A percentile compares a stretch with the other conserved stretches of the same genome.
Evolutionary conservation across 2,329 filamentous ascomycete species (phyloP).

Genomic region (Alternaria infectoria): DNA sequence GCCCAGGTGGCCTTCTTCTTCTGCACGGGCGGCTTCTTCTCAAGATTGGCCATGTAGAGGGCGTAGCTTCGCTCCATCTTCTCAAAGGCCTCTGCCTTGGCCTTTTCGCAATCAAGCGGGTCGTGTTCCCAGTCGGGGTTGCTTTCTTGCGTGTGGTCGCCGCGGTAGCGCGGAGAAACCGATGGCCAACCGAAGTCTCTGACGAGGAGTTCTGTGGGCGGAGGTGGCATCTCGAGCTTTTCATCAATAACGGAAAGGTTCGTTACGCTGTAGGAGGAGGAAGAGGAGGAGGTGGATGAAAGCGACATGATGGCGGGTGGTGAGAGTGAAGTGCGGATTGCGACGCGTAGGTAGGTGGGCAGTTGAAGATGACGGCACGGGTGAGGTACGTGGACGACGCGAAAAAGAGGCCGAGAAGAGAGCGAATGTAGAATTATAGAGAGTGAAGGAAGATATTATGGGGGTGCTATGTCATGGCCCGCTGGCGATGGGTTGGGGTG

Average conservation of each 20-base stretch:
- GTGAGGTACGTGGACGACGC: not conserved
- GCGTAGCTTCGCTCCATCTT: slow-evolving; percentile 33
- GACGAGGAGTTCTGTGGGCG: slow-evolving; percentile 15
- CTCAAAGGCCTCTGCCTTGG: slow-evolving; percentile 27
- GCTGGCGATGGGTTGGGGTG: slow-evolving; percentile 1
- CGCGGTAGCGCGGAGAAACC: slow-evolving; percentile 29
- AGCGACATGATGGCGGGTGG: slow-evolving; percentile 13
- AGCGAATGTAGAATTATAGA: not conserved
- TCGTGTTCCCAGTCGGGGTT: slow-evolving; percentile 35
- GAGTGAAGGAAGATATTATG: not conserved
- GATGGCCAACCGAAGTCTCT: slow-evolving; percentile 33
- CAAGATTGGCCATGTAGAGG: slow-evolving; percentile 31
- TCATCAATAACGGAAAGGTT: slow-evolving; percentile 20
- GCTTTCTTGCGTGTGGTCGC: slow-evolving; percentile 35
- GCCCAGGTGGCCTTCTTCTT: slow-evolving; percentile 30
- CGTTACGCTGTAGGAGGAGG: slow-evolving; percentile 13
- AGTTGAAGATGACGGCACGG: slow-evolving; percentile 1
- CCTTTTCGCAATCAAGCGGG: slow-evolving; percentile 27
- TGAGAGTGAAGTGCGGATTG: not conserved
- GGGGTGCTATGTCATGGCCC: slow-evolving; percentile 10
- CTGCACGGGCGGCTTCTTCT: slow-evolving; percentile 12
- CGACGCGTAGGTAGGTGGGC: slow-evolving; percentile 9
- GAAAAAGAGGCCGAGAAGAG: not conserved
- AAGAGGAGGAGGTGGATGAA: slow-evolving; percentile 6
- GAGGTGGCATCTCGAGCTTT: slow-evolving; percentile 11